Conservation (phyloP, 176 grass and related monocot genomes). For the Raddia guianensis region DNA sequence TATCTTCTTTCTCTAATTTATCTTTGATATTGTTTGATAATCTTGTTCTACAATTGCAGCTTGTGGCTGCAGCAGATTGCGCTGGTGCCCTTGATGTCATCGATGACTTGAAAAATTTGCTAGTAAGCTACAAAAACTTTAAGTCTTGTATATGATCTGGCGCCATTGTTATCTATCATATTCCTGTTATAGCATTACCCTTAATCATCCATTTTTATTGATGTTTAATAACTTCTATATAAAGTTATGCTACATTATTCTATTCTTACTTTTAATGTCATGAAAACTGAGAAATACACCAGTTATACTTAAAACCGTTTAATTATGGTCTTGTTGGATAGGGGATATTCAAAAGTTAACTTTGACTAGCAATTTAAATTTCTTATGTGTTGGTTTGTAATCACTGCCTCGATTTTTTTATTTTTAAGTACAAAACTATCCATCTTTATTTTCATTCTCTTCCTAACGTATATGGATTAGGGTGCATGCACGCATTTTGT, state of each 20-base stretch:
- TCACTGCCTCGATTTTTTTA: neutral
- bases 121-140: slow-evolving; percentile 60
- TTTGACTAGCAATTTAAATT: neutral
- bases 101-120: slow-evolving; percentile 88
- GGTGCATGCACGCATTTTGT: neutral
- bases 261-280: neutral
- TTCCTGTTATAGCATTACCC: slow-evolving; percentile 16
- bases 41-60: slow-evolving; percentile 57
- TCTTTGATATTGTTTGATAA: slow-evolving; percentile 22
- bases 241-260: neutral
- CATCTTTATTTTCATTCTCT: neutral
- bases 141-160: slow-evolving; percentile 13
- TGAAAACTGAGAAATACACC: neutral
- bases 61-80: slow-evolving; percentile 93
- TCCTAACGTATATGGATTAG: neutral
- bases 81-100: slow-evolving; percentile 94
- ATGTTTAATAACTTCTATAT: neutral
- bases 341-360: neutral
- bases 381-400: neutral
- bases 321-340: neutral
- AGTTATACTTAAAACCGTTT: neutral
- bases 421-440: slow-evolving; percentile 2
- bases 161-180: neutral
- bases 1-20: neutral
- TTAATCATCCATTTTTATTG: neutral